These are phyloP conservation scores for Calonectria pauciramosa DNA, from an alignment of 2,329 filamentous ascomycete genomes.

Conservation along the genomic window DNA sequence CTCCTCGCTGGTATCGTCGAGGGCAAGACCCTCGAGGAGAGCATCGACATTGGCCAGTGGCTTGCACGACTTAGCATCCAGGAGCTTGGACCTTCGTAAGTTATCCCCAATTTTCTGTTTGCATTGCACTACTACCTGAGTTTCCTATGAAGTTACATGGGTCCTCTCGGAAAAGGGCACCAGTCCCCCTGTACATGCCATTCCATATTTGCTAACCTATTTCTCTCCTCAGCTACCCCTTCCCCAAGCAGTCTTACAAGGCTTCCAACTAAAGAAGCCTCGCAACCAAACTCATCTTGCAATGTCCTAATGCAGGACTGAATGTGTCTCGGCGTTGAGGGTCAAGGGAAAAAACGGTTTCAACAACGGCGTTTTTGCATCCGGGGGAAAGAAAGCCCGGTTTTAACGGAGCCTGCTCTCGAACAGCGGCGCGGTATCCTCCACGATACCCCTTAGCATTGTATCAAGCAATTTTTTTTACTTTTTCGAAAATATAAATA, in stretches of 20 bases:
- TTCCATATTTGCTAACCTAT: slow-evolving; percentile 37
- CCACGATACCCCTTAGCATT: slow-evolving; percentile 55
- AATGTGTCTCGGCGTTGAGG: slow-evolving; percentile 58
- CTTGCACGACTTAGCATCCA: slow-evolving; percentile 93
- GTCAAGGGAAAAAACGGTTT: slow-evolving; percentile 63
- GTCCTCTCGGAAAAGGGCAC: slow-evolving; percentile 27
- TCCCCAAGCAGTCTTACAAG: slow-evolving; percentile 83
- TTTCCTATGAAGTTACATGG: slow-evolving; percentile 32
- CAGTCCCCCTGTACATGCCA: slow-evolving; percentile 27
- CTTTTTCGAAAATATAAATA: slow-evolving; percentile 44
- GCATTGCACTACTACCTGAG: slow-evolving; percentile 31
- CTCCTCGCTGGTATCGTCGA: slow-evolving; percentile 91
- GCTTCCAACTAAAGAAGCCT: slow-evolving; percentile 55
- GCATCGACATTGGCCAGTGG: slow-evolving; percentile 96
- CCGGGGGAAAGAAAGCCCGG: slow-evolving; percentile 47
- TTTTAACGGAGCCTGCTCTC: slow-evolving; percentile 46
- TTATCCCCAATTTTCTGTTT: slow-evolving; percentile 49
- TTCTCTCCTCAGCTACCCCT: slow-evolving; percentile 74
- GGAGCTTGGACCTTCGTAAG: slow-evolving; percentile 96
- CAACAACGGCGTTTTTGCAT: slow-evolving; percentile 66
- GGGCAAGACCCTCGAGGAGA: slow-evolving; percentile 82
- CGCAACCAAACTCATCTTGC: slow-evolving; percentile 42
- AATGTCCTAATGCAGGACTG: slow-evolving; percentile 40
- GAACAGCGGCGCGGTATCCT: slow-evolving; percentile 57
- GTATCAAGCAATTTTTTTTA: slow-evolving; percentile 47